Percentiles rank a stretch among this genome's conserved stretches.
Evolutionary conservation across 495 filamentous ascomycete species (phyloP).

Genomic region (Penicillium maclennaniae): DNA sequence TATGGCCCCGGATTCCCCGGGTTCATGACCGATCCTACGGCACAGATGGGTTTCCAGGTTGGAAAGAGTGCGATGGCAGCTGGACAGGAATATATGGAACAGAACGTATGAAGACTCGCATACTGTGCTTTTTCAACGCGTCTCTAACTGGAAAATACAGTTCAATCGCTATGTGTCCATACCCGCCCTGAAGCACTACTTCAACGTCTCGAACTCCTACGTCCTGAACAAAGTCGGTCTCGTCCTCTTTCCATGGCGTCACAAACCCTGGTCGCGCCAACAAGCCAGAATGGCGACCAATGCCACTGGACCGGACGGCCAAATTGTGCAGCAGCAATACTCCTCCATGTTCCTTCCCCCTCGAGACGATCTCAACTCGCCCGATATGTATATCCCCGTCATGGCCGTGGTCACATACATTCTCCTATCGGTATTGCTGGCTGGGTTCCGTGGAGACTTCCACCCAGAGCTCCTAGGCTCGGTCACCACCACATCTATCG

Average conservation of each 20-base stretch:
- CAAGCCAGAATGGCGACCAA: constrained; percentile 50
- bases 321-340: constrained; percentile 51
- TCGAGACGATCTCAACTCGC: constrained; percentile 94
- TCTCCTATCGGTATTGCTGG: constrained; percentile 81
- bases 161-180: constrained; percentile 92
- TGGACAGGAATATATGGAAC: constrained; percentile 88
- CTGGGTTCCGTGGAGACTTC: constrained; percentile 88
- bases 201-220: constrained; percentile 92
- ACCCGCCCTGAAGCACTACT: constrained; percentile 92
- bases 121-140: neutral
- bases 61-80: constrained; percentile 86
- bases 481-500: constrained; percentile 78
- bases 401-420: constrained; percentile 94
- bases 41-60: constrained; percentile 92
- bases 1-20: constrained; percentile 74
- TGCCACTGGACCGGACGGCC: constrained; percentile 58
- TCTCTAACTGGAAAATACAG: constrained; percentile 41
- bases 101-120: constrained; percentile 58
- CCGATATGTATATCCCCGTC: constrained; percentile 96
- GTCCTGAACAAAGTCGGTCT: constrained; percentile 80
- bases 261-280: constrained; percentile 90
- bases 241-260: constrained; percentile 94
- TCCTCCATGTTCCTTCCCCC: constrained; percentile 89
- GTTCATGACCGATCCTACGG: constrained; percentile 94
- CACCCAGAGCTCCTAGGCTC: constrained; percentile 88